Percentiles rank a stretch among this genome's conserved stretches.
phyloP scores from a whole-genome alignment of 1,284 basidiomycete species.

The Apiotrichum sp. region DNA sequence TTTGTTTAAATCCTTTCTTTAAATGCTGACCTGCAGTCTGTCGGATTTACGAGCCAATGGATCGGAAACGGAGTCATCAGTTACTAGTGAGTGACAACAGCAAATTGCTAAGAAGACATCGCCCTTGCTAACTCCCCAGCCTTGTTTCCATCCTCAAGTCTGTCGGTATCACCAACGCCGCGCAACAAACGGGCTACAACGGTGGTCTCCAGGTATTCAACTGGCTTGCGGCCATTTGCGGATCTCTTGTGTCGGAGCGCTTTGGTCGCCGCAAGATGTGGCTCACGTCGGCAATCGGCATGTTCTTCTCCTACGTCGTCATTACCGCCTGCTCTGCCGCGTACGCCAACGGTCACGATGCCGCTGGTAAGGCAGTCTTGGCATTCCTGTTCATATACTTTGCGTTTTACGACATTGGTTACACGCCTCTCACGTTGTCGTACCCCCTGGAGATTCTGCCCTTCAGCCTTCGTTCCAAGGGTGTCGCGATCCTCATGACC shows the following conservation, averaged over 20 bases:
- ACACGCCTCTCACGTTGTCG: constrained; percentile 10
- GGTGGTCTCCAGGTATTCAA: constrained; percentile 19
- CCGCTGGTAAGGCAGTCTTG: constrained; percentile 20
- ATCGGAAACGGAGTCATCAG: constrained; percentile 1
- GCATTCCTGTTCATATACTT: constrained; percentile 11
- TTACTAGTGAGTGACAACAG: not conserved
- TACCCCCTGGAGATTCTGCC: constrained; percentile 24
- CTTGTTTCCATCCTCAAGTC: constrained; percentile 11
- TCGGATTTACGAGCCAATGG: constrained; percentile 6
- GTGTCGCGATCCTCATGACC: constrained; percentile 4
- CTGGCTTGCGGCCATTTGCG: constrained; percentile 16
- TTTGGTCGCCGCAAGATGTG: constrained; percentile 23
- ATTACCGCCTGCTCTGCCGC: constrained; percentile 15
- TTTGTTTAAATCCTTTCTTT: too few species aligned
- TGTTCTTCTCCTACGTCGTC: constrained; percentile 19
- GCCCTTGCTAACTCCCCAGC: too few species aligned
- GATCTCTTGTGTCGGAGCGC: constrained; percentile 18
- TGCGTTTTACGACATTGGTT: constrained; percentile 12
- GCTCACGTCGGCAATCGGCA: constrained; percentile 16
- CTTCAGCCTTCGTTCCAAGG: constrained; percentile 16
- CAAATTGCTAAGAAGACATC: too few species aligned
- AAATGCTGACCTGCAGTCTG: too few species aligned
- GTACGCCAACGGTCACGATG: constrained; percentile 15
- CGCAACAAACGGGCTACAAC: constrained; percentile 24
- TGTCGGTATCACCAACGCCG: constrained; percentile 16